Conservation (phyloP, 2,329 filamentous ascomycete genomes). For the Fusarium phyllophilum region DNA sequence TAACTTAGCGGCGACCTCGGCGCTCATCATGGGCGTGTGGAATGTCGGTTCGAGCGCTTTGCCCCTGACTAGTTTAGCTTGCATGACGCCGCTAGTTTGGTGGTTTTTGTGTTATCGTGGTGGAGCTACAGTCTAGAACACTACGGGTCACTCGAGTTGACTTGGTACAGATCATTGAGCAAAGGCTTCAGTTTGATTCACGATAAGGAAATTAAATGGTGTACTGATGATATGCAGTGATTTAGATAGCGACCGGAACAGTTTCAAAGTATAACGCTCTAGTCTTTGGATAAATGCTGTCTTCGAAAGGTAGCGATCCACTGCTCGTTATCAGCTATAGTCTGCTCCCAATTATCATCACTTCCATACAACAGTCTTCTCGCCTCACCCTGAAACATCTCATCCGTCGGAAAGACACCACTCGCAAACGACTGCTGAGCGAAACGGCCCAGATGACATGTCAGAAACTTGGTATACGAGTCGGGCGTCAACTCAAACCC, state of each 20-base stretch:
- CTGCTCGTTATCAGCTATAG: neutral
- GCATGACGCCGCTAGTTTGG: neutral
- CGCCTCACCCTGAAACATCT: neutral
- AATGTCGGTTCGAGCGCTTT: neutral
- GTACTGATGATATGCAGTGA: no score
- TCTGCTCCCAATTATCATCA: neutral
- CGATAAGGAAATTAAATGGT: rapidly evolving
- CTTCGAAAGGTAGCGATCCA: neutral
- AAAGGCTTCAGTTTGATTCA: no score
- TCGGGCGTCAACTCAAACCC: no score
- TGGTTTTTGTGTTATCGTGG: neutral
- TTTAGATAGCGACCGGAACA: no score
- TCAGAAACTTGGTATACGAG: no score
- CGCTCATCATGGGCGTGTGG: neutral
- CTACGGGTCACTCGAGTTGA: no score
- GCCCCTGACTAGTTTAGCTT: neutral
- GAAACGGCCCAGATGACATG: neutral
- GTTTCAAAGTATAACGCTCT: neutral
- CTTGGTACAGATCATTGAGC: no score
- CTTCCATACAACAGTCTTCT: neutral
- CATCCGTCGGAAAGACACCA: neutral
- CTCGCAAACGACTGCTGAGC: neutral
- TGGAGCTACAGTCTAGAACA: no score
- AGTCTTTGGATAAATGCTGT: neutral
- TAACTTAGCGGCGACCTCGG: neutral